Evolutionary conservation across 1,139 yeast species (phyloP), one percentile per base, ranked within the genome.

Genomic region (Sugiyamaella grinbergsii): DNA sequence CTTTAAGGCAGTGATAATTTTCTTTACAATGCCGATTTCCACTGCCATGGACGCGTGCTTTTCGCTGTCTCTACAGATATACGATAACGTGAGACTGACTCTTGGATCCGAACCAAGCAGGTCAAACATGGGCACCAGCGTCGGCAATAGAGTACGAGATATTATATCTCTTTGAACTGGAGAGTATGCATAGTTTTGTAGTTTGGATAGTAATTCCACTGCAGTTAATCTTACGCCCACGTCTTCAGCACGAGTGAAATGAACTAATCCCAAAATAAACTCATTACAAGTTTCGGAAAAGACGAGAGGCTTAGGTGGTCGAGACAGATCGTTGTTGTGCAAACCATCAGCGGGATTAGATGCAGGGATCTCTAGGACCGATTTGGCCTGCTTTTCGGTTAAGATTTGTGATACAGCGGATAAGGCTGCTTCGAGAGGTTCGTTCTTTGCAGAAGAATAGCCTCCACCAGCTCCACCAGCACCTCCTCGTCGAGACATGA

Each of bases 11-110:
- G 41, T 52, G 34, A 59, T 58, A 10, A 69, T 54, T 43, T 61
- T 61, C 31, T 55, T 55, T 33, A 70, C 58, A 6, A 69, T 60
- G 2, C 68, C 70, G 7, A 68, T 67, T 46, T 70, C 74, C 15
- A 62, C 66, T 4, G 73, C 72, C 55, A 66, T 57, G 6, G 55
- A 60, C 8, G 72, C 66, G 38, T 63, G 56, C 20, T 61, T 60
- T 20, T 62, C 58, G 41, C 63, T 63, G 37, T 63, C 69, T 15
- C 67, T 62, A 53, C 69, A 67, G 11, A 66, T 52, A 15, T 61
- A 51, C 1, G 71, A 68, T 19, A 69, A 51, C 1, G 67, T 60
- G 32, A 59, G 58, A 29, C 61, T 57, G 3, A 65, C 61, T 13
- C 66, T 55, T 7, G 68, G 63, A 43, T 66, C 65, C 1, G 58